Conservation (phyloP, 176 grass and related monocot genomes). For the Carex cristatella region DNA sequence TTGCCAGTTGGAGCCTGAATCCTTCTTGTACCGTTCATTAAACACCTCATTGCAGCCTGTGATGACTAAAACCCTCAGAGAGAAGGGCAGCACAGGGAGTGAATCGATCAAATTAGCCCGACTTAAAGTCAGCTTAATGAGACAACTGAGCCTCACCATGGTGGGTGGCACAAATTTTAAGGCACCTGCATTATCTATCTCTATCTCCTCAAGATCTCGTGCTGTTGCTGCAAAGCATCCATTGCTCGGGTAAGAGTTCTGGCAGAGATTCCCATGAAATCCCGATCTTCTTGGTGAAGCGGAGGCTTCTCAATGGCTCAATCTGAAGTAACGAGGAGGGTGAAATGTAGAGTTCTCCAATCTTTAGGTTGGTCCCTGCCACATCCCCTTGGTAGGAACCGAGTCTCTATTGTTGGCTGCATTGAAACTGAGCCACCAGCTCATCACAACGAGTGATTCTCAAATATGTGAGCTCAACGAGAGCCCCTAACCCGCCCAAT, state of each 20-base stretch:
- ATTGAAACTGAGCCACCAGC: background rate
- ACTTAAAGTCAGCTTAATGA: constrained; percentile 16
- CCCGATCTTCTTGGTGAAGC: background rate
- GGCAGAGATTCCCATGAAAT: constrained; percentile 16
- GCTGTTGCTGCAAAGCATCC: constrained; percentile 26
- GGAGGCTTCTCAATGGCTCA: constrained; percentile 35
- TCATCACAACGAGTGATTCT: constrained; percentile 19
- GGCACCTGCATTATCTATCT: constrained; percentile 2
- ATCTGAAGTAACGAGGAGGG: background rate
- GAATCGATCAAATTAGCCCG: constrained; percentile 2
- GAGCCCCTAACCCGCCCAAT: constrained; percentile 22
- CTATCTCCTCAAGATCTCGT: background rate
- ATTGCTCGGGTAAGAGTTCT: background rate
- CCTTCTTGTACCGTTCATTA: background rate
- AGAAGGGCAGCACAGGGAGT: background rate
- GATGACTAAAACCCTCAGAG: constrained; percentile 2
- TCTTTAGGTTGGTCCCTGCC: background rate
- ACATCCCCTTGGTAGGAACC: background rate
- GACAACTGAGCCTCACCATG: background rate
- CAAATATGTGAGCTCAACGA: constrained; percentile 1
- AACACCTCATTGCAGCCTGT: constrained; percentile 17
- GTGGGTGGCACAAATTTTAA: background rate
- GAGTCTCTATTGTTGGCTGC: background rate
- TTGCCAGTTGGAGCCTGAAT: constrained; percentile 13
- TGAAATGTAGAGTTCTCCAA: constrained; percentile 20